Conservation (phyloP, 345 rosid species). For the Brassica cretica region DNA sequence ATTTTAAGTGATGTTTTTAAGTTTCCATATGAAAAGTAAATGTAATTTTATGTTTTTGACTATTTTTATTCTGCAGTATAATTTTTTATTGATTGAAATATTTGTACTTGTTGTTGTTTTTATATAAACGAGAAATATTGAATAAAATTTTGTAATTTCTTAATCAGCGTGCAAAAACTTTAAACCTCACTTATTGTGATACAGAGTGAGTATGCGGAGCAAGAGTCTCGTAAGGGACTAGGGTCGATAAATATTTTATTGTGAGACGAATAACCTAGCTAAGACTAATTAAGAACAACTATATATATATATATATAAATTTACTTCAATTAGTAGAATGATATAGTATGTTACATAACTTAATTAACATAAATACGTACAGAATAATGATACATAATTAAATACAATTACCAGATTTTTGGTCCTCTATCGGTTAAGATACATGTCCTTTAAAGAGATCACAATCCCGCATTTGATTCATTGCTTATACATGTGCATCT, state of each 20-base stretch:
- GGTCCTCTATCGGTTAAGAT: background rate
- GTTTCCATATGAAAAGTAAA: no score
- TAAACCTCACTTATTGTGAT: no score
- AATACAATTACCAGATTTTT: background rate
- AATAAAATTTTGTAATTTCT: no score
- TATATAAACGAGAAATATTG: no score
- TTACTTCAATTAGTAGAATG: background rate
- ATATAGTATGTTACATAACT: background rate
- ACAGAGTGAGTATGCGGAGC: no score
- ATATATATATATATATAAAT: background rate
- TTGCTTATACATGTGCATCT: background rate
- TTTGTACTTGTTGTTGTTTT: no score
- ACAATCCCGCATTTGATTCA: background rate
- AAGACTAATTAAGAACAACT: background rate
- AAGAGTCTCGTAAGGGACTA: background rate
- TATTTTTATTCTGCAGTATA: no score
- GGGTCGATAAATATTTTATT: background rate
- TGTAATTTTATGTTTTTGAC: no score
- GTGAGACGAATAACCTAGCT: background rate
- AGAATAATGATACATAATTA: background rate
- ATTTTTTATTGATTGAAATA: no score
- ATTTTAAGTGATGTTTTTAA: no score
- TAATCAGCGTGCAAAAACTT: no score
- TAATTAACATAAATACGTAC: background rate
- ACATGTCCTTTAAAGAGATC: background rate